phyloP scores from a whole-genome alignment of 2,329 filamentous ascomycete species.

The Phaeosphaeriaceae sp. region DNA sequence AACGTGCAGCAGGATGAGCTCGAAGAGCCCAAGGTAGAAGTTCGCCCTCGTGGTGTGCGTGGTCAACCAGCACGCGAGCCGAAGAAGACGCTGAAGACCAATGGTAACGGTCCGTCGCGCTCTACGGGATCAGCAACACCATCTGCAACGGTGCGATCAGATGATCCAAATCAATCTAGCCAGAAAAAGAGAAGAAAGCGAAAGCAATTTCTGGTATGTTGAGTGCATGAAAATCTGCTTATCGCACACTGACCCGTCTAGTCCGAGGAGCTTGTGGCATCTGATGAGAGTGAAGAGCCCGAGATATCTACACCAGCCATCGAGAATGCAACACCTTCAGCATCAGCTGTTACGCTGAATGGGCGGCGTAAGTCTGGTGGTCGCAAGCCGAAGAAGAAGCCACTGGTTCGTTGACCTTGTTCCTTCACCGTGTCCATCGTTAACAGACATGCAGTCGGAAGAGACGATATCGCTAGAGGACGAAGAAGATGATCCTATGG shows the following conservation, averaged over 20 bases:
- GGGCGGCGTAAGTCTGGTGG: conserved; percentile 34
- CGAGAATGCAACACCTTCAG: conserved; percentile 18
- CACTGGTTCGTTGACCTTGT: conserved; percentile 28
- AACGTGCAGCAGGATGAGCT: conserved; percentile 37
- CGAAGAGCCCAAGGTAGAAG: conserved; percentile 20
- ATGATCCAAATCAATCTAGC: conserved; percentile 28
- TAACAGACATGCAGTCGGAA: conserved; percentile 31
- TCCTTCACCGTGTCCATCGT: not conserved
- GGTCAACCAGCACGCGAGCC: conserved; percentile 29
- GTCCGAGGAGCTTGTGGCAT: conserved; percentile 42
- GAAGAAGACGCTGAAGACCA: conserved; percentile 34
- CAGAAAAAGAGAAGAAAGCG: conserved; percentile 39
- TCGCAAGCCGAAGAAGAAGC: conserved; percentile 39
- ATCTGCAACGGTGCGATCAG: conserved; percentile 20
- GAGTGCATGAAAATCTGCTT: not conserved
- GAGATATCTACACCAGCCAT: conserved; percentile 13
- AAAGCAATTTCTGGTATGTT: conserved; percentile 39
- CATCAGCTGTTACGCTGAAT: conserved; percentile 21
- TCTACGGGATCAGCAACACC: conserved; percentile 24
- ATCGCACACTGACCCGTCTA: conserved; percentile 20
- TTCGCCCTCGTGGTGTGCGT: conserved; percentile 27
- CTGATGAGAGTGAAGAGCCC: conserved; percentile 34
- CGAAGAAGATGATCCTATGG: conserved; percentile 34
- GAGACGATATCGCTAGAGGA: conserved; percentile 41
- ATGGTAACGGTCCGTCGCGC: conserved; percentile 30